These are phyloP conservation scores for Penicillium frequentans DNA, from an alignment of 2,329 filamentous ascomycete genomes.

Conservation along the genomic window DNA sequence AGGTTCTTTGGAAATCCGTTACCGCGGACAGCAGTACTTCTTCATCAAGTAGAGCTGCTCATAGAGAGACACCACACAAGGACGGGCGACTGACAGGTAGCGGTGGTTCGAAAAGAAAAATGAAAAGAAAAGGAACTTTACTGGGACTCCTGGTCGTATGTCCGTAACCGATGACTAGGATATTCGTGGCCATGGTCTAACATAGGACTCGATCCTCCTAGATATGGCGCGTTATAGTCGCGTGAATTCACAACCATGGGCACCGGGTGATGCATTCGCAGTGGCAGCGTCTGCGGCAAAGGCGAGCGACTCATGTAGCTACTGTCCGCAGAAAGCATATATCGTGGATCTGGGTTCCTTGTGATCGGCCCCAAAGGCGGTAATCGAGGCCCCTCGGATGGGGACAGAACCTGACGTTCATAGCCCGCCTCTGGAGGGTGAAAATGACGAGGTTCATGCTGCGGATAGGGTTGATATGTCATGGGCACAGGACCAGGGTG, in stretches of 20 bases:
- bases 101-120: constrained; percentile 14
- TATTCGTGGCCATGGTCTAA: constrained; percentile 22
- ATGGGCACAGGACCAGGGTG: constrained; percentile 12
- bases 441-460: constrained; percentile 25
- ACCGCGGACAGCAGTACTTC: not conserved
- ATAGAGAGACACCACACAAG: not conserved
- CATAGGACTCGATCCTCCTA: constrained; percentile 22
- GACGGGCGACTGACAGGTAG: constrained; percentile 17
- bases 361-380: constrained; percentile 16
- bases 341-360: constrained; percentile 23
- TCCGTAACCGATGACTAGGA: constrained; percentile 23
- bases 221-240: constrained; percentile 15
- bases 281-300: constrained; percentile 17
- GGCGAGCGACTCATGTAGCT: constrained; percentile 17
- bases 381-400: constrained; percentile 12
- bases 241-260: constrained; percentile 15
- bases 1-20: not conserved
- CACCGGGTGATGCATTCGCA: constrained; percentile 14
- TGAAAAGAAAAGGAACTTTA: constrained; percentile 28
- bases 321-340: constrained; percentile 22
- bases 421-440: constrained; percentile 15
- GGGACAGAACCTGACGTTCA: constrained; percentile 14
- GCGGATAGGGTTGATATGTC: constrained; percentile 17
- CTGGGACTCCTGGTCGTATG: constrained; percentile 35
- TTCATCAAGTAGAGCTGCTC: not conserved